Evolutionary conservation across 306 rosid species (phyloP), one percentile per base, ranked within the genome.

Genomic region (Glycine soja): DNA sequence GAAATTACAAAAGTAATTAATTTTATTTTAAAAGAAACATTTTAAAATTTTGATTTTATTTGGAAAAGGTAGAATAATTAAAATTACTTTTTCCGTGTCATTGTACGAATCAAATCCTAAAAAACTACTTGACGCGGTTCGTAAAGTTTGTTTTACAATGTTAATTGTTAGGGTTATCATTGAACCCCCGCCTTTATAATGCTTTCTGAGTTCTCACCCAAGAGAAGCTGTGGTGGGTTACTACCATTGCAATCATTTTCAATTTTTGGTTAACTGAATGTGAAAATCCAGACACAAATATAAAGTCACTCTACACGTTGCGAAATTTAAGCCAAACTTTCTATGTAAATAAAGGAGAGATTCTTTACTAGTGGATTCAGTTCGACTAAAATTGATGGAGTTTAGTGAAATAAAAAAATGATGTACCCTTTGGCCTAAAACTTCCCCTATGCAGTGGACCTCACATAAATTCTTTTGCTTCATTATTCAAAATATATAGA

Each of bases 241-340:
- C 51, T 53, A 51, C 12, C 11, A 36, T 15, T 74, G 10, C 19
- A 57, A 52, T 72, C n/a, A n/a, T 53, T 72, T 74, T 56, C 52
- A 54, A 45, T 6, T 59, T 72, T 43, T 16, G 45, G 14, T 59
- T 13, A 38, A 61, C 54, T 59, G 15, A 45, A 32, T 12, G 15
- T 75, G 52, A 43, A 75, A 75, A 15, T 14, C 58, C 2, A 43
- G 46, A 24, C 58, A 68, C 58, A 45, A 40, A 64, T 51, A 64
- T 34, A 68, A 69, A 69, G 76, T 14, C 46, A 53, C 5, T 16
- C 30, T 16, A 13, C 67, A 68, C 8, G 69, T 54, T 43, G 58
- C 59, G 68, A 24, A 78, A 19, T 57, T 45, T 42, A 45, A 43
- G 62, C 76, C 70, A 68, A 68, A 78, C 76, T 67, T 42, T 61